phyloP scores from a whole-genome alignment of 1,284 basidiomycete species.

The Pseudozyma thailandica region DNA sequence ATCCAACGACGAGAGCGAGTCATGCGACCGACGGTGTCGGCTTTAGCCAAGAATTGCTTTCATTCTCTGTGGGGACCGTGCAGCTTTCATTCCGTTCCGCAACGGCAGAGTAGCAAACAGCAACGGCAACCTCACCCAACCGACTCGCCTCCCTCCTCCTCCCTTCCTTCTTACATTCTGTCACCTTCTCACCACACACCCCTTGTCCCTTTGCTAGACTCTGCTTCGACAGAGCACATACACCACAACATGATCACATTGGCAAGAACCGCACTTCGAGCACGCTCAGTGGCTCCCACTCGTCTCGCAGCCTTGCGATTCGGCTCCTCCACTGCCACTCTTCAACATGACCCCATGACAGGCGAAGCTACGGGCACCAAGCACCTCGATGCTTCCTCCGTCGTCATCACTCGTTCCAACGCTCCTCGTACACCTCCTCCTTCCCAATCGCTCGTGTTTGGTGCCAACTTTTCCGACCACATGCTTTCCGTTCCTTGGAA shows the following conservation, averaged over 20 bases:
- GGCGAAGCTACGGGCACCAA: slow-evolving; percentile 52
- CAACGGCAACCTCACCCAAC: too few relatives aligned
- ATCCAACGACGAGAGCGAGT: slow-evolving; percentile 22
- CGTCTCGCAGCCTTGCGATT: slow-evolving; percentile 17
- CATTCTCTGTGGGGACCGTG: background rate
- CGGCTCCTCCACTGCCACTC: slow-evolving; percentile 15
- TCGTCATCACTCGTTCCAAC: slow-evolving; percentile 37
- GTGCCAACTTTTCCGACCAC: slow-evolving; percentile 81
- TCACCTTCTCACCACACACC: background rate
- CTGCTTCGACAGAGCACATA: background rate
- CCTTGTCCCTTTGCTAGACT: background rate
- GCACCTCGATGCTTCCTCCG: slow-evolving; percentile 45
- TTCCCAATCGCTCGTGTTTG: slow-evolving; percentile 70
- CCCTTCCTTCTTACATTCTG: background rate
- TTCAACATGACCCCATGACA: slow-evolving; percentile 59
- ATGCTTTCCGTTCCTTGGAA: slow-evolving; percentile 90
- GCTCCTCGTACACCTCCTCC: slow-evolving; percentile 43
- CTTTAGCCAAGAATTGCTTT: background rate
- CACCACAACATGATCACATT: slow-evolving; percentile 18
- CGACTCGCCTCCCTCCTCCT: background rate
- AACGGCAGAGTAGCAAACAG: background rate
- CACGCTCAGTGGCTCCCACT: slow-evolving; percentile 10
- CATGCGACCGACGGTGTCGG: slow-evolving; percentile 12
- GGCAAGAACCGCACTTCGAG: slow-evolving; percentile 37
- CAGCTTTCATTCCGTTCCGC: background rate